These are phyloP conservation scores for Pholiota conissans DNA, from an alignment of 768 basidiomycete genomes.

Conservation along the genomic window DNA sequence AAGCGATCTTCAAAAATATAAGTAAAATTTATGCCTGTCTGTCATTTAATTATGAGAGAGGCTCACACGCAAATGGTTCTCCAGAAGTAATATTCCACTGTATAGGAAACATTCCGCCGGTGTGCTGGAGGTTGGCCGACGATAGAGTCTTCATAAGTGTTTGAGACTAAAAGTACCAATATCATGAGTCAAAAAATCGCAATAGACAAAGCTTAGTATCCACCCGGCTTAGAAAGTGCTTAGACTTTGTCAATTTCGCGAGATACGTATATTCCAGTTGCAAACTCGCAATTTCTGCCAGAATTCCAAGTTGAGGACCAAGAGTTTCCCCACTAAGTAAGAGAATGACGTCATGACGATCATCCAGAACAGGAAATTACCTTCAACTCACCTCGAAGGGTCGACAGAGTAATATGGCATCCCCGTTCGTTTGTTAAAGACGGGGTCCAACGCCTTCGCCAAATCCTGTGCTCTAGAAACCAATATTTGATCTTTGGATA, in stretches of 20 bases:
- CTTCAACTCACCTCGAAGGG: conserved; percentile 48
- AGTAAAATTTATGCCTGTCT: conserved; percentile 2
- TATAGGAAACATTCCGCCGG: conserved; percentile 66
- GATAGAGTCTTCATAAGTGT: conserved; percentile 49
- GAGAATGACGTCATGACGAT: neutral
- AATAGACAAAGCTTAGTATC: conserved; percentile 14
- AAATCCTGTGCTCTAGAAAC: conserved; percentile 78
- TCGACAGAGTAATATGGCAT: conserved; percentile 74
- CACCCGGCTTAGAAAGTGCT: conserved; percentile 58
- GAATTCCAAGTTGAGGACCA: conserved; percentile 37
- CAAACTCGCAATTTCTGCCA: conserved; percentile 83
- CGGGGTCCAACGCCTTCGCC: conserved; percentile 66
- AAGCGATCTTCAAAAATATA: conserved; percentile 33
- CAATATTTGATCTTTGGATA: conserved; percentile 63
- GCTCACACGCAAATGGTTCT: conserved; percentile 47
- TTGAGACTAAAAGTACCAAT: conserved; percentile 21
- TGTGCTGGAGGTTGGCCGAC: conserved; percentile 40
- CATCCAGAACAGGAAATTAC: neutral
- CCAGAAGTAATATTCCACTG: conserved; percentile 54
- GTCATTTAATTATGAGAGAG: neutral
- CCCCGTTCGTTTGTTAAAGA: conserved; percentile 69
- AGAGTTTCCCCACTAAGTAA: conserved; percentile 12
- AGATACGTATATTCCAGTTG: conserved; percentile 88
- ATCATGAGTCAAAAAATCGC: too few relatives aligned
- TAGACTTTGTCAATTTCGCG: conserved; percentile 73